A percentile compares a stretch with the other conserved stretches of the same genome.
These are phyloP conservation scores for Phalaenopsis aphrodite DNA, from an alignment of 106 monocot species.

Conservation along the genomic window DNA sequence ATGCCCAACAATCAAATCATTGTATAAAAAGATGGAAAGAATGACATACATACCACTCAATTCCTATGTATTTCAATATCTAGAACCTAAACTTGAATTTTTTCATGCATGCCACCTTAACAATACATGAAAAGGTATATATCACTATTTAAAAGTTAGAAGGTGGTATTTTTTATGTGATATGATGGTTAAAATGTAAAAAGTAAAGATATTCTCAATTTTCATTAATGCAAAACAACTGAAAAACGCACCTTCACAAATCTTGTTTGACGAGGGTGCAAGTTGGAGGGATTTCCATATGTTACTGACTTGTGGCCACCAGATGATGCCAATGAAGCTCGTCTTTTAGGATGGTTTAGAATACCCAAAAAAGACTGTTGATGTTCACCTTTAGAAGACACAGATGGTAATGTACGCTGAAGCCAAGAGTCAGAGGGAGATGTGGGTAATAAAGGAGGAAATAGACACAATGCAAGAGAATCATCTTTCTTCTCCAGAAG, in stretches of 20 bases:
- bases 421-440: slow-evolving; percentile 87
- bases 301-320: slow-evolving; percentile 12
- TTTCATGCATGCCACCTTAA: too few species aligned
- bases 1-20: neutral
- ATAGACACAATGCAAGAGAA: slow-evolving; percentile 11
- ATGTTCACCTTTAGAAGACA: slow-evolving; percentile 39
- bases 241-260: slow-evolving; percentile 42
- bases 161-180: too few species aligned
- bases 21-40: too few species aligned
- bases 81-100: too few species aligned
- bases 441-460: slow-evolving; percentile 56
- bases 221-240: neutral
- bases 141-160: too few species aligned
- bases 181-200: neutral
- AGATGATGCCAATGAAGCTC: slow-evolving; percentile 8
- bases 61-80: too few species aligned
- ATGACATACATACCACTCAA: too few species aligned
- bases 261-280: slow-evolving; percentile 25
- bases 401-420: slow-evolving; percentile 53
- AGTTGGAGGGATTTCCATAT: slow-evolving; percentile 15
- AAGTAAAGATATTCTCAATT: neutral
- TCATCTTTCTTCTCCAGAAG: slow-evolving; percentile 12
- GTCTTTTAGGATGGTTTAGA: slow-evolving; percentile 29
- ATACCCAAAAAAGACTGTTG: slow-evolving; percentile 34
- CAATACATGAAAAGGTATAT: too few species aligned